These are phyloP conservation scores for Botrytis deweyae DNA, from an alignment of 2,329 filamentous ascomycete genomes.

Conservation along the genomic window DNA sequence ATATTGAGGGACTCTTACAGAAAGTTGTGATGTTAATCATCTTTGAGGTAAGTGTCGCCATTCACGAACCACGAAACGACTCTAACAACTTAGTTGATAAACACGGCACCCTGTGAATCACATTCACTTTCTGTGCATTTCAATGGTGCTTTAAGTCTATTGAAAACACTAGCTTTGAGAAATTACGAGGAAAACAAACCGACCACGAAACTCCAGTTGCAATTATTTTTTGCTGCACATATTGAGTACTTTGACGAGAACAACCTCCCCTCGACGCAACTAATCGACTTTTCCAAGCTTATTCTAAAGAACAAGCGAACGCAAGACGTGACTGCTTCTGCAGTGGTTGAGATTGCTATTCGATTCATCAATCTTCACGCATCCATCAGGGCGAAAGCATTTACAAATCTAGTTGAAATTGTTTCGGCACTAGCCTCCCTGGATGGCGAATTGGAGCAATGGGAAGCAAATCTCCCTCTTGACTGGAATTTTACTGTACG, in stretches of 20 bases:
- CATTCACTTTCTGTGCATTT: conserved; percentile 30
- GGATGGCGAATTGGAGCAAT: conserved; percentile 28
- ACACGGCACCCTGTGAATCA: conserved; percentile 26
- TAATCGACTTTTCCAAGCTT: background rate
- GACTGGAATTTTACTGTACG: conserved; percentile 25
- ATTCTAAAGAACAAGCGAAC: background rate
- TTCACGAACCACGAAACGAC: background rate
- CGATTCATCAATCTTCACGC: conserved; percentile 28
- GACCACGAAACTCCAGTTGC: background rate
- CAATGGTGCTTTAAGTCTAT: conserved; percentile 28
- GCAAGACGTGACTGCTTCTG: background rate
- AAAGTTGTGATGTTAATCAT: conserved; percentile 52
- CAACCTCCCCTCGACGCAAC: background rate
- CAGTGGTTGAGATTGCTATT: conserved; percentile 18
- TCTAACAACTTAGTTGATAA: conserved; percentile 6
- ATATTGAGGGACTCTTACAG: conserved; percentile 54
- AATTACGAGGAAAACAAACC: background rate
- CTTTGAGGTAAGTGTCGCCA: conserved; percentile 44
- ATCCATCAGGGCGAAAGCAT: conserved; percentile 13
- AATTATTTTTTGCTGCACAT: conserved; percentile 11
- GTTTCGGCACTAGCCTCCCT: conserved; percentile 23
- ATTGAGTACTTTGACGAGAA: conserved; percentile 8
- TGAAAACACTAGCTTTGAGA: conserved; percentile 24
- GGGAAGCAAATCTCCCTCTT: conserved; percentile 28
- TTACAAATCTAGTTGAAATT: conserved; percentile 18